Conservation (phyloP, 2,329 filamentous ascomycete species). For the Fusarium torreyae region DNA sequence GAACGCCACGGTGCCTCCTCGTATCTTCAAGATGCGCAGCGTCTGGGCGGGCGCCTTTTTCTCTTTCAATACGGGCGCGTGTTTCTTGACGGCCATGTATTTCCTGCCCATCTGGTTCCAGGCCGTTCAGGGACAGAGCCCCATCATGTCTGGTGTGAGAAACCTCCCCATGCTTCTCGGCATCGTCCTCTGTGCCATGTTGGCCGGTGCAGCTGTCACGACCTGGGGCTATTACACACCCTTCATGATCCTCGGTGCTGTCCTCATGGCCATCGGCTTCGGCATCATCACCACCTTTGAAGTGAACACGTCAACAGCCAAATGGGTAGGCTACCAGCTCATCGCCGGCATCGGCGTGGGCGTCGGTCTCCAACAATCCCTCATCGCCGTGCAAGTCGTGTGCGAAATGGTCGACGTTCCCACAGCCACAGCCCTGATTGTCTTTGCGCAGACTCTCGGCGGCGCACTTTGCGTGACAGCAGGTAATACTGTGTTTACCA, state of each 20-base stretch:
- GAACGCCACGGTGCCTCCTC: slow-evolving; percentile 61
- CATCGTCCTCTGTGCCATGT: slow-evolving; percentile 55
- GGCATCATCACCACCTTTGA: slow-evolving; percentile 61
- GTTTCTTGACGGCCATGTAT: slow-evolving; percentile 54
- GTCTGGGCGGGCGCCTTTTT: slow-evolving; percentile 57
- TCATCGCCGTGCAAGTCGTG: slow-evolving; percentile 61
- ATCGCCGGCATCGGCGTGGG: slow-evolving; percentile 56
- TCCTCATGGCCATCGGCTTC: slow-evolving; percentile 56
- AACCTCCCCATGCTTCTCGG: slow-evolving; percentile 59
- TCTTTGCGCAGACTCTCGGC: slow-evolving; percentile 57
- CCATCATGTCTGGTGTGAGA: slow-evolving; percentile 59
- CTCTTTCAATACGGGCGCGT: slow-evolving; percentile 58
- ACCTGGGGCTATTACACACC: slow-evolving; percentile 62
- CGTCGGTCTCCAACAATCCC: slow-evolving; percentile 61
- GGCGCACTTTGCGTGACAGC: slow-evolving; percentile 64
- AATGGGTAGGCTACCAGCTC: slow-evolving; percentile 64
- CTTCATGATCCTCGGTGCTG: slow-evolving; percentile 57
- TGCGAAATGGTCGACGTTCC: slow-evolving; percentile 50
- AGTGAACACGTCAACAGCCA: slow-evolving; percentile 51
- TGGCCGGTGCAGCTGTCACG: slow-evolving; percentile 55
- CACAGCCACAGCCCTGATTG: slow-evolving; percentile 57
- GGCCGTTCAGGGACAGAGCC: slow-evolving; percentile 58
- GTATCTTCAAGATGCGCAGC: slow-evolving; percentile 58
- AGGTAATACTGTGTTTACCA: slow-evolving; percentile 66
- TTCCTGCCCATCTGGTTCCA: slow-evolving; percentile 65